These are phyloP conservation scores for Fusarium falciforme DNA, from an alignment of 2,329 filamentous ascomycete species.

Conservation along the genomic window DNA sequence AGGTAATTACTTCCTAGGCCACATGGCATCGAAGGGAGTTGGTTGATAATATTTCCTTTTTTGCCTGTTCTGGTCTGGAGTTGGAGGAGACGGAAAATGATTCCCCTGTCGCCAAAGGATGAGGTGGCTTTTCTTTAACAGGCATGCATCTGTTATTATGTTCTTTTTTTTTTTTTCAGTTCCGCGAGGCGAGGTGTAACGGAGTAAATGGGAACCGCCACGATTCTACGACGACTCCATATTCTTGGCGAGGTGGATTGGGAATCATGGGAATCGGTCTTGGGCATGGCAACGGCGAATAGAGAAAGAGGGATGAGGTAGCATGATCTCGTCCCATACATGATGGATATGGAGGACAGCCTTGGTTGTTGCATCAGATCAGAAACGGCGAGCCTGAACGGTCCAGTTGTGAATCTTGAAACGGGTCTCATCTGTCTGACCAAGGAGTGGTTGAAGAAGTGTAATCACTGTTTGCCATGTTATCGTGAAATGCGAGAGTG, in stretches of 20 bases:
- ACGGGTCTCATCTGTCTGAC: background rate
- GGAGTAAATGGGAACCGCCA: constrained; percentile 19
- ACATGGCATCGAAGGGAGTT: constrained; percentile 34
- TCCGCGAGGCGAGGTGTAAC: constrained; percentile 37
- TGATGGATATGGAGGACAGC: background rate
- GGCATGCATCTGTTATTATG: constrained; percentile 24
- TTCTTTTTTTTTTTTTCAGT: constrained; percentile 7
- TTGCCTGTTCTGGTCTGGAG: constrained; percentile 38
- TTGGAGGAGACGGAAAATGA: constrained; percentile 46
- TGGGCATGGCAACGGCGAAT: background rate
- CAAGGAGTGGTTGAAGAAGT: background rate
- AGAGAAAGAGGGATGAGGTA: constrained; percentile 6
- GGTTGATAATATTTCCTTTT: constrained; percentile 35
- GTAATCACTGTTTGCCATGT: background rate
- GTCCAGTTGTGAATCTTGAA: background rate
- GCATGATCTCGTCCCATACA: background rate
- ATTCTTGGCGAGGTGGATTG: background rate
- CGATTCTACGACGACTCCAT: background rate
- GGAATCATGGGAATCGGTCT: background rate
- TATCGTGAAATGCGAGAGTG: background rate
- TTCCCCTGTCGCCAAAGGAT: constrained; percentile 42
- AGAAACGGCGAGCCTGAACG: background rate
- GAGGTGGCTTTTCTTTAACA: constrained; percentile 26
- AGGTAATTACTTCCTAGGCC: background rate
- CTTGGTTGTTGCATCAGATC: background rate